Base-by-base conservation (phyloP, 495 filamentous ascomycete genomes). In the Evansstolkia leycettana region DNA sequence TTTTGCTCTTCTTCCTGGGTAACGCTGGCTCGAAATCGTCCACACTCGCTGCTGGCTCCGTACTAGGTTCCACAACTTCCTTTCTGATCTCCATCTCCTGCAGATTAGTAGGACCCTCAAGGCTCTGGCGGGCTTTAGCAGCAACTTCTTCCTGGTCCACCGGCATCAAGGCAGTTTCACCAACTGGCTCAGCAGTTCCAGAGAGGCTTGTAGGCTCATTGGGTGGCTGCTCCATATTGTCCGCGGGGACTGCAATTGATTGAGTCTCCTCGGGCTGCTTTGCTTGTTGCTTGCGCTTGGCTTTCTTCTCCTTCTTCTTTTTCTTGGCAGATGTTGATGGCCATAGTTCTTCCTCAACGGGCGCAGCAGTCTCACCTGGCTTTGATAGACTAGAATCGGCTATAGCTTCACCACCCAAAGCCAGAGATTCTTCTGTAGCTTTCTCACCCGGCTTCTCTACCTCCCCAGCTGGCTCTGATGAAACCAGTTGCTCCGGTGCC, bases 1-100 rank as follows among this genome's bases (percentile, higher is more conserved):
- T 60, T 36, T 61, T 50, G 41, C 49, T 51, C 45, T 44, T 18
- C 17, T 52, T 49, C 35, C 43, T 47, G n/a, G 40, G 41, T 4
- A 46, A 29, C 19, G 36, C 10, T 27, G 48, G 23, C 1, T 38
- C 19, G 29, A 33, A n/a, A 25, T 36, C 27, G 33, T 46, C 46
- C 7, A 20, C 15, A 24, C 35, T 38, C n/a, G 36, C 14, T 15
- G 31, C 27, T 32, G 23, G 12, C 19, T 25, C 33, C 10, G 11
- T n/a, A n/a, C 10, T 15, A n/a, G 28, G 33, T 17, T 44, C 38
- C 7, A 7, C 9, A 6, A 34, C 28, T 30, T 46, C 43, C 8
- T 38, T 20, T 10, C 33, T 23, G 14, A 34, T 6, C 26, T 51
- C 48, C 11, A 29, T 7, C 5, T 19, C 29, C 19, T 45, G 37